Base-by-base conservation (phyloP, 106 monocot genomes). In the Chionographis japonica region DNA sequence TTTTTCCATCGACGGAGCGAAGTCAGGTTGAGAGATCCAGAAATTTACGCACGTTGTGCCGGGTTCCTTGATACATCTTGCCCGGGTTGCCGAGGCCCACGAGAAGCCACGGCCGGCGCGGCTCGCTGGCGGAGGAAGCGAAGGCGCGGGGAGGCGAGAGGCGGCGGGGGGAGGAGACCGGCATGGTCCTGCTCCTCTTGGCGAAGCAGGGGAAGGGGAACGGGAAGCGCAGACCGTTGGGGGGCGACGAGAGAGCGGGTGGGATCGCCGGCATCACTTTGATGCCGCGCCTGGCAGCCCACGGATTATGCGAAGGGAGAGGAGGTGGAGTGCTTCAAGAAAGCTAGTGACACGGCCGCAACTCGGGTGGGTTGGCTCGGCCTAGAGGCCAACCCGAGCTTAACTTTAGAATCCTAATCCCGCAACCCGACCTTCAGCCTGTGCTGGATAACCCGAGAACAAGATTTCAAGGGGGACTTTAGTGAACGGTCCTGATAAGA, bases 11-110 rank as follows among this genome's bases (percentile, higher is more conserved):
- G 1, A 27, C 1, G 27, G 27, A 1, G 27, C 27, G 27, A 0
- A 27, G 27, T 27, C 1, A 27, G 27, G 27, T 0, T 27, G 27
- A 27, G 27, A 27, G 27, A 27, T 0, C 27, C 0, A 27, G 27
- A 27, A 27, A 27, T 27, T 27, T 27, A 27, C 52, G 38, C 56
- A 81, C 81, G 46, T 81, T 81, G 61, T 81, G 81, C 6, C 81
- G 63, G 35, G 81, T 81, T 16, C 76, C 54, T 17, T 68, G 41
- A 36, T 81, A 81, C 66, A 81, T 12, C 66, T 61, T 81, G 4
- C 81, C 81, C 12, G 81, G 81, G 46, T 81, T 81, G 36, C 81
- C 81, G 9, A 81, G 81, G 46, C 81, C 81, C 38, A 81, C 72
- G 61, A 81, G 40, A 12, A 81, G 76, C 81, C 81, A 81, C 46